Base-by-base conservation (phyloP, 2,329 filamentous ascomycete species). In the Colletotrichum falcatum region DNA sequence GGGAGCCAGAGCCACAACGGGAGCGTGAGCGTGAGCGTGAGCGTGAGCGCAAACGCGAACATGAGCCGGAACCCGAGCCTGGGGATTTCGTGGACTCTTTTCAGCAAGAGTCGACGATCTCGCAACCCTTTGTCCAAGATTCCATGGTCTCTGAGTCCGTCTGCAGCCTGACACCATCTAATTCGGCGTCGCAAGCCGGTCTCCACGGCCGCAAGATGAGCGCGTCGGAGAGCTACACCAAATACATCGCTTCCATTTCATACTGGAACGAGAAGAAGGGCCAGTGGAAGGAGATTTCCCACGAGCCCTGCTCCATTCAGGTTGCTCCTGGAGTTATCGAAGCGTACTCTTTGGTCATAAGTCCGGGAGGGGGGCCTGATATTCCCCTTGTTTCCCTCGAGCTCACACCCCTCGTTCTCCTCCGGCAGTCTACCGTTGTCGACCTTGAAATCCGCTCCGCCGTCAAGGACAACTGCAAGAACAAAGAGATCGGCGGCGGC, bases 371-470 rank as follows among this genome's bases (percentile, higher is more conserved):
- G 73, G 66, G 59, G 73, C 73, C 42, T 65, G 76, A 65, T 74
- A 82, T 63, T 79, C 88, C 88, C 5, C 79, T 91, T 26, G 83
- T 91, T 53, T 92, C 92, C 7, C 88, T 98, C 42, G 94, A 97
- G 77, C 89, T 99, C 51, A 98, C 95, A 0, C 96, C 96, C 0
- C 85, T 97, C 46, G 95, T 98, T 9, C 92, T 95, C 74, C 90
- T 98, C 72, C 90, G 95, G 73, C 92, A 95, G 76, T 96, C 95
- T 76, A 99, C 94, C 28, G 93, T 93, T 4, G 89, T 99, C 39
- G 96, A 99, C 79, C 93, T 99, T 64, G 96, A 97, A 74, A 94
- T 99, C 73, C 92, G 94, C 60, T 98, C 95, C 8, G 94, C 94
- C 1, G 92, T 95, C 33, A 92, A 92, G 53, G 80, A 86, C 28